These are phyloP conservation scores for Hemileccinum impolitum DNA, from an alignment of 768 basidiomycete genomes.

Conservation along the genomic window DNA sequence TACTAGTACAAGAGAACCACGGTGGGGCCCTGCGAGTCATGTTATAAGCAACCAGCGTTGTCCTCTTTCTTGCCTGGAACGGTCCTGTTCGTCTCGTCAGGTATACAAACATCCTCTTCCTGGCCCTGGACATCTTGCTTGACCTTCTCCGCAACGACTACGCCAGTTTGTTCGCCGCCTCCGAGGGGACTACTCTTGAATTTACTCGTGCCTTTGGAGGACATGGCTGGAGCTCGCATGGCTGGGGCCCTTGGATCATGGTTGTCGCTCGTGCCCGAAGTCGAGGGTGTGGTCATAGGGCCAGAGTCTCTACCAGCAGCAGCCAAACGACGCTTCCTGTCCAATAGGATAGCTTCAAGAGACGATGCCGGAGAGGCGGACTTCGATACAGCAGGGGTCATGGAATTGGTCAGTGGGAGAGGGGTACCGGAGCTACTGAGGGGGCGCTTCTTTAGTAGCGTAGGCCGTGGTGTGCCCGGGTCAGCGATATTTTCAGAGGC, in stretches of 20 bases:
- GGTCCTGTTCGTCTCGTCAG: conserved; percentile 32
- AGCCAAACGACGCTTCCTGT: conserved; percentile 58
- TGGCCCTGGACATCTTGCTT: conserved; percentile 30
- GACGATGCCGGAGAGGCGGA: conserved; percentile 51
- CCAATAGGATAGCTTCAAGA: conserved; percentile 63
- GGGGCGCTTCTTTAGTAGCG: conserved; percentile 13
- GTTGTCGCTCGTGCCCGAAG: conserved; percentile 10
- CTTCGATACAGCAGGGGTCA: conserved; percentile 24
- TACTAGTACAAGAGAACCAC: not conserved
- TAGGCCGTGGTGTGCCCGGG: not conserved
- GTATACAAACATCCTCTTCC: conserved; percentile 32
- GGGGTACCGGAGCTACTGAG: conserved; percentile 12
- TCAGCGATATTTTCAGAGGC: not conserved
- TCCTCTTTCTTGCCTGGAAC: conserved; percentile 35
- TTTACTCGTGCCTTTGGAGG: conserved; percentile 45
- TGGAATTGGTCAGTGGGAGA: conserved; percentile 13
- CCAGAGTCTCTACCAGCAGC: conserved; percentile 16
- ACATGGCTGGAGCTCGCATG: conserved; percentile 12
- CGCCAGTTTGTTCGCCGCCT: conserved; percentile 39
- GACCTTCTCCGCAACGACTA: conserved; percentile 51
- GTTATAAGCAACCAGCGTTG: conserved; percentile 27
- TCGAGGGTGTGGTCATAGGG: conserved; percentile 1
- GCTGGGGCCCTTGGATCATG: conserved; percentile 13
- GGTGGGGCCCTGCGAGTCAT: not conserved
- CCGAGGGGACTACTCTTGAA: conserved; percentile 77